A percentile compares a stretch with the other conserved stretches of the same genome.
Conservation (phyloP, 768 basidiomycete species). For the Leucosporidium creatinivorum region DNA sequence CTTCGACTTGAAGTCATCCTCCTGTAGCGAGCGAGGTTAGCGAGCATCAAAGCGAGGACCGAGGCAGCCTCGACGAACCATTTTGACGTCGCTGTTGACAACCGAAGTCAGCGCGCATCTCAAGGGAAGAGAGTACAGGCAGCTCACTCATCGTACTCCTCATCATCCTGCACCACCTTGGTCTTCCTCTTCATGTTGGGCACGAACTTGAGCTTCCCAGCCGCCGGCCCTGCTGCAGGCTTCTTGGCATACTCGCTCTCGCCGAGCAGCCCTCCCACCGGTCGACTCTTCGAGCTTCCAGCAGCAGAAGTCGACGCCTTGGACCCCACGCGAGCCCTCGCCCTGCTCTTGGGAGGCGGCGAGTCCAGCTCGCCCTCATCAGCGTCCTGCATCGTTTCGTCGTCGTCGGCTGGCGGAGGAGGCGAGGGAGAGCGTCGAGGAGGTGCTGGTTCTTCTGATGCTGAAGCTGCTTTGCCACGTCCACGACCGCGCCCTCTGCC, state of each 20-base stretch:
- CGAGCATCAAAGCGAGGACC: background rate
- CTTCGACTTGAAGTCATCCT: background rate
- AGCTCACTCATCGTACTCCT: constrained; percentile 27
- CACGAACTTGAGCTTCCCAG: constrained; percentile 20
- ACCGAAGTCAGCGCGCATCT: background rate
- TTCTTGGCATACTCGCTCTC: constrained; percentile 19
- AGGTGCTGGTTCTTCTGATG: background rate
- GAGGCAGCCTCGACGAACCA: constrained; percentile 12
- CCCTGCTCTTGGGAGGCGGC: background rate
- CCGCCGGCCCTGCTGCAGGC: background rate
- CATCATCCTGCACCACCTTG: constrained; percentile 5
- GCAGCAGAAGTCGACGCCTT: background rate
- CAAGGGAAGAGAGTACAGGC: no score
- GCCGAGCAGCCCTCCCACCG: constrained; percentile 29
- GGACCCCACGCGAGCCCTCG: background rate
- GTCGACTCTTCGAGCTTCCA: background rate
- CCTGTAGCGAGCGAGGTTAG: background rate
- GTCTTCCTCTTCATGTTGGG: constrained; percentile 24
- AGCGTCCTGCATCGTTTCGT: background rate
- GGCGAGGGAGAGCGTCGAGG: constrained; percentile 11
- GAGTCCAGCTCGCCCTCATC: no score
- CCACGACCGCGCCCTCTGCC: constrained; percentile 24
- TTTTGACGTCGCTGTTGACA: constrained; percentile 25
- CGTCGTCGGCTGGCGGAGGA: background rate
- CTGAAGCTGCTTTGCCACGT: background rate